Evolutionary conservation across 108 stramenopile species (phyloP), one percentile per base, ranked within the genome.

Genomic region (Cylindrotheca fusiformis): DNA sequence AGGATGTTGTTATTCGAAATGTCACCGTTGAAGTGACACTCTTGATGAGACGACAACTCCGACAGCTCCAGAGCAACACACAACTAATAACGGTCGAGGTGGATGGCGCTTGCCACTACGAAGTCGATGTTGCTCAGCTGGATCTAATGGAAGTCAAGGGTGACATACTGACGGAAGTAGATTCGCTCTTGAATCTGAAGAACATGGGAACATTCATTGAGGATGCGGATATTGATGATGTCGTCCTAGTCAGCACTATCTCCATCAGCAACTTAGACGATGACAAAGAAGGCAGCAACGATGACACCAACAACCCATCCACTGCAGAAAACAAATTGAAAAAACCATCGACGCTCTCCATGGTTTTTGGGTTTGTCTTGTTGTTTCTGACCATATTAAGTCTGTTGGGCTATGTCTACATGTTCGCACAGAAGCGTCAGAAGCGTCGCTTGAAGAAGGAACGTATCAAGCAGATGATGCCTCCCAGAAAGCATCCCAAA

Each of bases 331-430:
- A 28, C 19, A 26, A 26, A 23, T 48, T 55, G 29, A 41, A 58
- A 49, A 60, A 61, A 22, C 75, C 75, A 28, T 61, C 75, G 20
- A 66, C 61, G 3, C 54, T 76, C 2, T 48, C 57, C 0, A 76
- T 76, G 22, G 48, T 63, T 23, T 69, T 76, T 60, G 75, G 75
- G 14, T 76, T 76, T 57, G 32, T 50, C 3, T 49, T 76, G 41
- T 62, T 58, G 20, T 59, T 18, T 14, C 52, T 76, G 21, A 62
- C 64, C 3, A 56, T 52, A 2, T 3, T 65, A 25, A 48, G 70
- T 0, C 50, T 71, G 26, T 20, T 71, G 2, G 55, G 44, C 29
- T 77, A 77, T 54, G 54, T 29, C 5, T 67, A 67, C 32, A 44
- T 71, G 2, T 77, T 67, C 41, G 67, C 30, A 19, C 59, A 53